A percentile compares a stretch with the other conserved stretches of the same genome.
phyloP scores from a whole-genome alignment of 805 yeast species.

The Diddensiella transvaalensis region DNA sequence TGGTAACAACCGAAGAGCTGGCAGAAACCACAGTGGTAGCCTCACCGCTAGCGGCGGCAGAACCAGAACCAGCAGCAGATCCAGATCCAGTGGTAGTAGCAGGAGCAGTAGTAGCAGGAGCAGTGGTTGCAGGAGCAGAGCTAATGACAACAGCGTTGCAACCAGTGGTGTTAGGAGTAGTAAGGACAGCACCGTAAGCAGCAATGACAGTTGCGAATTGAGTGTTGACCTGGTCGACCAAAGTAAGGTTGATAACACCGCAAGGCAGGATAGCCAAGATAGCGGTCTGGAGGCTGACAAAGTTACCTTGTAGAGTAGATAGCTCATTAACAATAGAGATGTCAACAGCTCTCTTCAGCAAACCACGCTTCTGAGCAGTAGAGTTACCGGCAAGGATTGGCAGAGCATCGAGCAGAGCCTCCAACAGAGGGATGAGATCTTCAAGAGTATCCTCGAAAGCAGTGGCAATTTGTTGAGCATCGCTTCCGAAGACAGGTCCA shows the following conservation, averaged over 20 bases:
- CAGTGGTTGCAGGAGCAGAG: background rate
- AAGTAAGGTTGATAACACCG: background rate
- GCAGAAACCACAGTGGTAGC: background rate
- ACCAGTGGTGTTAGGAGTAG: background rate
- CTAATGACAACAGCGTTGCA: background rate
- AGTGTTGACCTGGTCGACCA: conserved; percentile 1
- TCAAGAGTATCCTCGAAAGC: background rate
- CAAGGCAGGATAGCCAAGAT: background rate
- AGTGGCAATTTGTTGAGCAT: background rate
- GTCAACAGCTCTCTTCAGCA: background rate
- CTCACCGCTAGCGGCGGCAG: background rate
- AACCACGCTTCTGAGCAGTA: background rate
- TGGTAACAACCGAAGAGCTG: background rate
- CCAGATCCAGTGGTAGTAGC: background rate
- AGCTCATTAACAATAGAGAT: background rate
- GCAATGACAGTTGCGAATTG: background rate
- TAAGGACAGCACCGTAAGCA: conserved; percentile 2
- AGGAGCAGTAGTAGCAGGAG: conserved; percentile 3
- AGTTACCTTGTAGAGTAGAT: background rate
- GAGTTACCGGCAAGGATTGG: background rate
- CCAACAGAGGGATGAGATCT: background rate
- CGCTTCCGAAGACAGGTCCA: background rate
- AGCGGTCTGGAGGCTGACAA: background rate
- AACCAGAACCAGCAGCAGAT: background rate
- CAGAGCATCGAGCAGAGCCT: background rate